A percentile compares a stretch with the other conserved stretches of the same genome.
These are phyloP conservation scores for Lecanosticta acicola DNA, from an alignment of 2,329 filamentous ascomycete species.

Conservation along the genomic window DNA sequence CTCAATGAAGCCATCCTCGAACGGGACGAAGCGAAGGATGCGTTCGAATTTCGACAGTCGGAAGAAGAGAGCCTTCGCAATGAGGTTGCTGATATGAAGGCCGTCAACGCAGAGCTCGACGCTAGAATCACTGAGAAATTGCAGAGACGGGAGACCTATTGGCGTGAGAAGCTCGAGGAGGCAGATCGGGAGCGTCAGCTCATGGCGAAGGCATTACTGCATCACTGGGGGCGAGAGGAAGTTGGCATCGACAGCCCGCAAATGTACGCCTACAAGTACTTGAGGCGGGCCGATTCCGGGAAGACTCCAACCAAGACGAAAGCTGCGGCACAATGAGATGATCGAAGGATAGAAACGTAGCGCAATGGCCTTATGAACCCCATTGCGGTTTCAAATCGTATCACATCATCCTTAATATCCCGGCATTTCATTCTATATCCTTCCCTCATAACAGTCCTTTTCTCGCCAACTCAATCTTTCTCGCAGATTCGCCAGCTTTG, in stretches of 20 bases:
- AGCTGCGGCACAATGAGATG: neutral
- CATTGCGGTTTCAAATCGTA: neutral
- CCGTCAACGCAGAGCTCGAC: slow-evolving; percentile 24
- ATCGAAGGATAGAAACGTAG: neutral
- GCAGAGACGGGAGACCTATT: slow-evolving; percentile 21
- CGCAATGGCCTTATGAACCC: neutral
- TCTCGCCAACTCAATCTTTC: slow-evolving; percentile 73
- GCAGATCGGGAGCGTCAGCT: slow-evolving; percentile 28
- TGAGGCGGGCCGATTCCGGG: neutral
- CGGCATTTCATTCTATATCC: neutral
- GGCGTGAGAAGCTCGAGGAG: slow-evolving; percentile 21
- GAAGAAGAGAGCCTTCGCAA: slow-evolving; percentile 6
- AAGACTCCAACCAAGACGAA: neutral
- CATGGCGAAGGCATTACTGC: slow-evolving; percentile 54
- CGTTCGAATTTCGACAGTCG: slow-evolving; percentile 6
- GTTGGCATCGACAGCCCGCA: slow-evolving; percentile 30
- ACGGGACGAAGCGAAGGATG: slow-evolving; percentile 24
- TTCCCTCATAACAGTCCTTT: slow-evolving; percentile 63
- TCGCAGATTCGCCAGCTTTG: slow-evolving; percentile 62
- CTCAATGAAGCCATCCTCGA: slow-evolving; percentile 26
- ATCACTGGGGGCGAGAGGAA: slow-evolving; percentile 69
- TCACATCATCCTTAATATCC: too few relatives aligned
- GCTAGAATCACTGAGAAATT: slow-evolving; percentile 19
- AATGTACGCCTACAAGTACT: slow-evolving; percentile 32
- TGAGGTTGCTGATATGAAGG: slow-evolving; percentile 15